Evolutionary conservation across 768 basidiomycete species (phyloP).

Genomic region (Russula dissimulans): DNA sequence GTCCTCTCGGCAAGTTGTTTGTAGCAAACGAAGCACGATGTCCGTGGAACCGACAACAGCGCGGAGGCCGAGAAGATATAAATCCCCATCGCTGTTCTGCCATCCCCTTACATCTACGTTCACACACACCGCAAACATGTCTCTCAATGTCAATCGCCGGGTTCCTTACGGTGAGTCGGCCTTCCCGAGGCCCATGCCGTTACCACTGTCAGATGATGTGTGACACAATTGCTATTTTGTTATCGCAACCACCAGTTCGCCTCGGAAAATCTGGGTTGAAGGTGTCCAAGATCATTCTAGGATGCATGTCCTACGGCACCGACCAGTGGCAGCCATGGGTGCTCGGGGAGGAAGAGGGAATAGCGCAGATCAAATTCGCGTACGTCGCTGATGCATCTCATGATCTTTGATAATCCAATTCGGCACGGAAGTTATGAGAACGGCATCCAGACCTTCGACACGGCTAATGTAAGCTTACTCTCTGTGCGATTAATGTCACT

Average conservation of each 20-base stretch:
- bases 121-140: not conserved
- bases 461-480: conserved; percentile 24
- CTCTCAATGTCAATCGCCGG: conserved; percentile 3
- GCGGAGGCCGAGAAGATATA: not conserved
- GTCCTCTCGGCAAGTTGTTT: not conserved
- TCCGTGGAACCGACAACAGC: too few species aligned
- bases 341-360: conserved; percentile 28
- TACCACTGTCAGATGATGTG: not conserved
- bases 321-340: conserved; percentile 31
- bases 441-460: conserved; percentile 36
- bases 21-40: too few species aligned
- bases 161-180: conserved; percentile 7
- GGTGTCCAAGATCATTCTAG: conserved; percentile 28
- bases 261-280: conserved; percentile 26
- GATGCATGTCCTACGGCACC: conserved; percentile 28
- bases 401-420: not conserved
- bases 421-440: conserved; percentile 28
- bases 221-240: not conserved
- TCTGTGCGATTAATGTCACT: too few species aligned
- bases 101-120: not conserved
- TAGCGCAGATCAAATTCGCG: conserved; percentile 36
- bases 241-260: conserved; percentile 17
- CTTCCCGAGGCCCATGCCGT: too few species aligned
- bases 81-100: not conserved
- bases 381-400: conserved; percentile 19